A percentile compares a stretch with the other conserved stretches of the same genome.
phyloP scores from a whole-genome alignment of 371 early-diverging fungal genomes.

The Mortierella sp. region DNA sequence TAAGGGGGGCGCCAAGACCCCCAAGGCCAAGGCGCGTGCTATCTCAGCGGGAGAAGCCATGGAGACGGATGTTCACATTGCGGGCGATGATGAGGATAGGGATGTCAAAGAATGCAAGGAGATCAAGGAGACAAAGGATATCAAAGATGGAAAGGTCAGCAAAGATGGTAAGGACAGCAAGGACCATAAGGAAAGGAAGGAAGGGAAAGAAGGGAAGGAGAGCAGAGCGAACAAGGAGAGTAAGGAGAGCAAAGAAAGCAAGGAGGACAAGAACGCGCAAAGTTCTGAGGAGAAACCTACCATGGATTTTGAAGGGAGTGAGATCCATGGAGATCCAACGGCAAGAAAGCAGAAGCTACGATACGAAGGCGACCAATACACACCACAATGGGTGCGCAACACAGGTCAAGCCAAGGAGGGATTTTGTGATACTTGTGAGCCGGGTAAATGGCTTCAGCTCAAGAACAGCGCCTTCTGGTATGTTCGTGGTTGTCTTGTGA shows the following conservation, averaged over 20 bases:
- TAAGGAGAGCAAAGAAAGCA: too few relatives aligned
- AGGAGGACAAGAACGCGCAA: too few relatives aligned
- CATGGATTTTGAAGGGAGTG: conserved; percentile 51
- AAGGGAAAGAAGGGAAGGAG: too few relatives aligned
- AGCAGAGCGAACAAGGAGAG: too few relatives aligned
- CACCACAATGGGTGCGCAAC: conserved; percentile 88
- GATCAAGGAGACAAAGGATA: too few relatives aligned
- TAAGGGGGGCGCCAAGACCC: conserved; percentile 7
- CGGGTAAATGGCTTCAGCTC: conserved; percentile 91
- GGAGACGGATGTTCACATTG: conserved; percentile 11
- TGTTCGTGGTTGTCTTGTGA: too few relatives aligned
- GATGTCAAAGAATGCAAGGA: conserved; percentile 6
- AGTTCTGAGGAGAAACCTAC: too few relatives aligned
- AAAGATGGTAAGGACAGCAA: too few relatives aligned
- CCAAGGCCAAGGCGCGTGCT: conserved; percentile 34
- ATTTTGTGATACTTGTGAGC: conserved; percentile 86
- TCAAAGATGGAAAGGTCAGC: too few relatives aligned
- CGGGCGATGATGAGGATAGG: conserved; percentile 57
- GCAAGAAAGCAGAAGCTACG: conserved; percentile 77
- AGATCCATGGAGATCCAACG: conserved; percentile 59
- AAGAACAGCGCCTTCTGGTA: conserved; percentile 95
- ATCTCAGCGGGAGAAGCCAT: conserved; percentile 50
- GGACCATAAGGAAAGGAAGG: too few relatives aligned
- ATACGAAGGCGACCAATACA: conserved; percentile 85
- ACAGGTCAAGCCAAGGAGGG: conserved; percentile 88